Conservation (phyloP, 371 early-diverging fungal species). For the Gilbertella persicaria region DNA sequence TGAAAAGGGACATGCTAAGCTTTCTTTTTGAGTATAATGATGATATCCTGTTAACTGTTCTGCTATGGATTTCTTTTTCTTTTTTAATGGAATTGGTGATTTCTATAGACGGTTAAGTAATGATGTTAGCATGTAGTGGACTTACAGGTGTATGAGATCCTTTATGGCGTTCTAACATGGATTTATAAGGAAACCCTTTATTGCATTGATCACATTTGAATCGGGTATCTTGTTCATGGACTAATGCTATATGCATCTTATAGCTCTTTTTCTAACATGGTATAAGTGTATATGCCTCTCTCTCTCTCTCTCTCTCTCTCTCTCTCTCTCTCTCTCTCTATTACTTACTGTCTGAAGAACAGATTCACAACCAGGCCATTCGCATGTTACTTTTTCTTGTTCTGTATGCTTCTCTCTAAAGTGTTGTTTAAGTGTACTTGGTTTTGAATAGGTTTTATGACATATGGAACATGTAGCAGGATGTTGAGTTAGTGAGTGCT, state of each 20-base stretch:
- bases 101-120: not conserved
- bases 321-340: slow-evolving; percentile 36
- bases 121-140: not conserved
- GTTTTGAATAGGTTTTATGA: slow-evolving; percentile 43
- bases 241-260: slow-evolving; percentile 39
- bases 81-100: slow-evolving; percentile 2
- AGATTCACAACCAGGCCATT: slow-evolving; percentile 49
- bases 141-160: slow-evolving; percentile 30
- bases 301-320: slow-evolving; percentile 37
- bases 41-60: slow-evolving; percentile 21
- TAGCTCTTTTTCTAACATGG: slow-evolving; percentile 34
- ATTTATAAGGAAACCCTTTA: slow-evolving; percentile 57
- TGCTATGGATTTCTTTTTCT: slow-evolving; percentile 18
- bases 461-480: slow-evolving; percentile 53
- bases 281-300: slow-evolving; percentile 3
- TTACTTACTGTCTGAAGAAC: slow-evolving; percentile 36
- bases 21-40: slow-evolving; percentile 13
- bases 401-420: slow-evolving; percentile 41
- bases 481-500: slow-evolving; percentile 56
- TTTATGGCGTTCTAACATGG: slow-evolving; percentile 53
- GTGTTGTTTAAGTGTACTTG: slow-evolving; percentile 41
- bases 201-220: slow-evolving; percentile 55
- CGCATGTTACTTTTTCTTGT: slow-evolving; percentile 32
- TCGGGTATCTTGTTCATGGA: slow-evolving; percentile 39
- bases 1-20: slow-evolving; percentile 23